Evolutionary conservation across 73 alveolate species (phyloP).

Genomic region (Blepharisma stoltei): DNA sequence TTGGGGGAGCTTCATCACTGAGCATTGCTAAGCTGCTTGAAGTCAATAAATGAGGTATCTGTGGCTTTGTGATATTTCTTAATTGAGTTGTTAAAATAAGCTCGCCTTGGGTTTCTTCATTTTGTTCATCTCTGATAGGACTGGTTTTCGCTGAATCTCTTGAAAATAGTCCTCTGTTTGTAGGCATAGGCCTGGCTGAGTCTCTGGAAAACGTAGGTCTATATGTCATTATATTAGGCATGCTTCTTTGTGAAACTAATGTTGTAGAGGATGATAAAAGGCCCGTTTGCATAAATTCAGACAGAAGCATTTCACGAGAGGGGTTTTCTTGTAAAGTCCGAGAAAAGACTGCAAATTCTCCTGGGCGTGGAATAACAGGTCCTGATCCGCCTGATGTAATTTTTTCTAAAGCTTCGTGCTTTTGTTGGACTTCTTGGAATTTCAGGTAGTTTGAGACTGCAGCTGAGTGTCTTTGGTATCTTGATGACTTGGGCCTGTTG

Average conservation of each 20-base stretch:
- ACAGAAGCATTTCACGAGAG: background rate
- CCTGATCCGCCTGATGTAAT: background rate
- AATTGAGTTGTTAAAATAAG: background rate
- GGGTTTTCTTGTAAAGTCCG: background rate
- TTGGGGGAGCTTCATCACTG: background rate
- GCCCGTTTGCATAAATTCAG: conserved; percentile 3
- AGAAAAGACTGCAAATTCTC: background rate
- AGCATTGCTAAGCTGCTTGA: background rate
- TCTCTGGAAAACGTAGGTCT: background rate
- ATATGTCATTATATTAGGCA: background rate
- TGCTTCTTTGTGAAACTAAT: background rate
- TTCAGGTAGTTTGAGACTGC: conserved; percentile 26
- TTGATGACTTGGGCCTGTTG: background rate
- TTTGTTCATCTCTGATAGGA: too few relatives aligned
- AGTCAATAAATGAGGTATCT: background rate
- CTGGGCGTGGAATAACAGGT: conserved; percentile 5
- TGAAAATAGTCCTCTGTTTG: too few relatives aligned
- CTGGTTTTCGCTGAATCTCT: too few relatives aligned
- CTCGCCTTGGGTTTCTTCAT: background rate
- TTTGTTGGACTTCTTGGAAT: conserved; percentile 21
- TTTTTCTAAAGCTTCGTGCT: conserved; percentile 21
- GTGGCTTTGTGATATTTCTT: conserved; percentile 7
- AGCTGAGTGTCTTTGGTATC: background rate
- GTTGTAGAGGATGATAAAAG: background rate
- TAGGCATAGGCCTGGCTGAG: too few relatives aligned